Base-by-base conservation (phyloP, 768 basidiomycete genomes). In the Epithele typhae region DNA sequence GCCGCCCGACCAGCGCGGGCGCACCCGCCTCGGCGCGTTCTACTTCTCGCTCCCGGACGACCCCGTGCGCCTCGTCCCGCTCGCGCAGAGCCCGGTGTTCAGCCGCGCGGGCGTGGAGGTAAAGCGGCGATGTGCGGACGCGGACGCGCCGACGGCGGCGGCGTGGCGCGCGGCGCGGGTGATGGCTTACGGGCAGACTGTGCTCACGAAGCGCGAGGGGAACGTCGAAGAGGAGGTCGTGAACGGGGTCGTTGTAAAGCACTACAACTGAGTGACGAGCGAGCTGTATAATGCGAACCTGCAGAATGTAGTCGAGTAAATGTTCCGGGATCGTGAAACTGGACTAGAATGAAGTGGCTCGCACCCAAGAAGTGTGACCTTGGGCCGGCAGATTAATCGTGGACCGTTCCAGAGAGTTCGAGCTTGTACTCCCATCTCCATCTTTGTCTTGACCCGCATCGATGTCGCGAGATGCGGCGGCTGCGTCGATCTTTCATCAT, bases 221-320 rank as follows among this genome's bases (percentile, higher is more conserved):
- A 69, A 68, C 1, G 71, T 76, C 1, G 77, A 83, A 52, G 77
- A 79, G 54, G 79, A 82, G 53, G 50, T 75, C 35, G 66, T 82
- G 38, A 73, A 70, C 17, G 79, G 79, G 0, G 68, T 82, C 1
- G 48, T 78, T 4, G 77, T 82, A 7, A 77, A 74, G 54, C 78
- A 81, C 48, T 82, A 77, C 52, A 81, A 72, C 52, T 83, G 45
- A 40, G 27, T n/a, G n/a, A n/a, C n/a, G n/a, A n/a, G n/a, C n/a
- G n/a, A n/a, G n/a, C n/a, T n/a, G n/a, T n/a, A n/a, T n/a, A n/a
- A n/a, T n/a, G n/a, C n/a, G n/a, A n/a, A n/a, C n/a, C n/a, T n/a
- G n/a, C n/a, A n/a, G n/a, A n/a, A n/a, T n/a, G n/a, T n/a, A n/a
- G n/a, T n/a, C n/a, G n/a, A n/a, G n/a, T n/a, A n/a, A n/a, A n/a